Evolutionary conservation across 2,329 filamentous ascomycete genomes (phyloP).

Genomic region (Aspergillus transmontanensis): DNA sequence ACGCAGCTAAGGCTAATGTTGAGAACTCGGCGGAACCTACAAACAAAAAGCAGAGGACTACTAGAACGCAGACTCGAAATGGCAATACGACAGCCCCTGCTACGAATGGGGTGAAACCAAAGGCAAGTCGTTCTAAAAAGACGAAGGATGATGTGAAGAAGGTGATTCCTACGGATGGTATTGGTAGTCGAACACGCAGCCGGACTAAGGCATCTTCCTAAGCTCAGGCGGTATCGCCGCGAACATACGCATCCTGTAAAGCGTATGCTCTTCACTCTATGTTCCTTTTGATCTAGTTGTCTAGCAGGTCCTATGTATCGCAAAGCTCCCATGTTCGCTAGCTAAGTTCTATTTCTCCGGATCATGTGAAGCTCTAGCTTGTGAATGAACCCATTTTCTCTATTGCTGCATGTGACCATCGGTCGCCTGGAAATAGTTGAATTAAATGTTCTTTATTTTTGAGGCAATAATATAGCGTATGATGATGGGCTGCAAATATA

Average conservation of each 20-base stretch:
- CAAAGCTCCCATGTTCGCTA: neutral
- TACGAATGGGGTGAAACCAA: slow-evolving; percentile 33
- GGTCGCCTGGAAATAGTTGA: neutral
- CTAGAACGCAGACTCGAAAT: slow-evolving; percentile 14
- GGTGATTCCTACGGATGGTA: slow-evolving; percentile 32
- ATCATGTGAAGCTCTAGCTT: neutral
- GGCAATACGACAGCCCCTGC: slow-evolving; percentile 6
- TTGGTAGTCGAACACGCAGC: slow-evolving; percentile 43
- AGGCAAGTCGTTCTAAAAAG: slow-evolving; percentile 35
- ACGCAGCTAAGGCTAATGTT: slow-evolving; percentile 13
- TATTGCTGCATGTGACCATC: neutral
- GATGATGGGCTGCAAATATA: too few species aligned
- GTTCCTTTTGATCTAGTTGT: neutral
- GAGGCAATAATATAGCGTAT: neutral
- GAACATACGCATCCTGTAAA: neutral
- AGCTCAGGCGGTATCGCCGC: neutral
- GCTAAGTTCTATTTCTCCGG: neutral
- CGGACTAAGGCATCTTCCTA: slow-evolving; percentile 34
- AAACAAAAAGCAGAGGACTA: slow-evolving; percentile 40
- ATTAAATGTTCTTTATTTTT: neutral
- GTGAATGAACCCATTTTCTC: neutral
- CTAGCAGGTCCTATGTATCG: neutral
- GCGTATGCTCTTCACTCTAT: neutral
- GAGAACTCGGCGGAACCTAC: slow-evolving; percentile 26
- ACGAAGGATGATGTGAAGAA: slow-evolving; percentile 32